Evolutionary conservation across 2,329 filamentous ascomycete genomes (phyloP).

Genomic region (Aspergillus puulaauensis): DNA sequence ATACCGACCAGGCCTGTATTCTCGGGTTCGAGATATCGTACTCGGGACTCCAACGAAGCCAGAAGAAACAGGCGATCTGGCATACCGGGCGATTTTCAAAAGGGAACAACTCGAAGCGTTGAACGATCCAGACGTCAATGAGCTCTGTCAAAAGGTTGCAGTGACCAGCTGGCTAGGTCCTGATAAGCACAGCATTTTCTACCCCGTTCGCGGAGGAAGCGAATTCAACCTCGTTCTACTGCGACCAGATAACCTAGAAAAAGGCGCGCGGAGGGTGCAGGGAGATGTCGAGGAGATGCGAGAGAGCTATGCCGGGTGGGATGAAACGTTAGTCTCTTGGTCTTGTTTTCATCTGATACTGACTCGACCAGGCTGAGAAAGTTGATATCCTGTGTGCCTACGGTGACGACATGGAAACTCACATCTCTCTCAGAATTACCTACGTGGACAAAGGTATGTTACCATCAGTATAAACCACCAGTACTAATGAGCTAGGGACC

Average conservation of each 20-base stretch:
- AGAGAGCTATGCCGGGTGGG: conserved; percentile 52
- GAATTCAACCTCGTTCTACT: conserved; percentile 66
- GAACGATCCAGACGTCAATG: conserved; percentile 24
- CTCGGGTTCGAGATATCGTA: conserved; percentile 10
- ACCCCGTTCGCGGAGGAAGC: conserved; percentile 57
- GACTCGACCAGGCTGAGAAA: neutral
- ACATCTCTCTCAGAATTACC: conserved; percentile 44
- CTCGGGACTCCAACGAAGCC: conserved; percentile 47
- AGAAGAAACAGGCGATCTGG: conserved; percentile 60
- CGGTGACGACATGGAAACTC: conserved; percentile 66
- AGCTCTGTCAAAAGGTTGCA: conserved; percentile 48
- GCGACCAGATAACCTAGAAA: conserved; percentile 52
- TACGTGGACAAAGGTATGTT: conserved; percentile 39
- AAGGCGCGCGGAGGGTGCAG: conserved; percentile 32
- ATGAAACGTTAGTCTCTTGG: conserved; percentile 3
- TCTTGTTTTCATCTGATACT: neutral
- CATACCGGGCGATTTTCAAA: conserved; percentile 59
- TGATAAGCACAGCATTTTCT: conserved; percentile 59
- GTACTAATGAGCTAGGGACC: conserved; percentile 5
- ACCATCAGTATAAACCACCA: neutral
- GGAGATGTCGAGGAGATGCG: conserved; percentile 62
- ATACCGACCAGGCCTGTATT: conserved; percentile 15
- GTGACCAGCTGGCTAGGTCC: conserved; percentile 65
- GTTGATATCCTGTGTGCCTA: neutral
- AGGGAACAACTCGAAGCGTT: conserved; percentile 42